phyloP scores from a whole-genome alignment of 139 green algal species.

The Gonium pectorale region DNA sequence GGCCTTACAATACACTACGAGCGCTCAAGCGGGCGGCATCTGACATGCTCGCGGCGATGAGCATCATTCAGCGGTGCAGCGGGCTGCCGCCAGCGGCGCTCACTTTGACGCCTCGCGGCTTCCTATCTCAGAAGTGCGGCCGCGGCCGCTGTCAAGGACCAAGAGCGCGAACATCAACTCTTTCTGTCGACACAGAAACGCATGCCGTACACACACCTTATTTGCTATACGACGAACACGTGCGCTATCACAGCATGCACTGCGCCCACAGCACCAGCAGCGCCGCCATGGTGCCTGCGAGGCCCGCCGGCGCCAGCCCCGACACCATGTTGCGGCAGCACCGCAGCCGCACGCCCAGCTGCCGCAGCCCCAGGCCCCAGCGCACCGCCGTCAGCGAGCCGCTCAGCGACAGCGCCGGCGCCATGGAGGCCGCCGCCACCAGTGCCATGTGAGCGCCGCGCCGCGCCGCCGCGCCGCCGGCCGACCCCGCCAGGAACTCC shows the following conservation, averaged over 20 bases:
- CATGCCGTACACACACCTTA: no score
- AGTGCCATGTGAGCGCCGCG: conserved; percentile 1
- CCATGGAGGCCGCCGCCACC: not conserved
- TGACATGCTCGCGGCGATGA: no score
- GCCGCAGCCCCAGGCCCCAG: conserved; percentile 24
- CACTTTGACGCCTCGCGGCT: no score
- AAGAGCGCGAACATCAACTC: no score
- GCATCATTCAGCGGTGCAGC: no score
- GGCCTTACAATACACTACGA: no score
- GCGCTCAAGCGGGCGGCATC: no score
- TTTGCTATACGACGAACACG: no score
- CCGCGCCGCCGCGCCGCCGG: not conserved
- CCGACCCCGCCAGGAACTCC: not conserved
- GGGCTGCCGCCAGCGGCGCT: no score
- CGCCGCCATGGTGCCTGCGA: not conserved
- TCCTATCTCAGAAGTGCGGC: no score
- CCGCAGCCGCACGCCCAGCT: conserved; percentile 6
- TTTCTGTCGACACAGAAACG: no score
- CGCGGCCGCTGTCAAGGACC: no score
- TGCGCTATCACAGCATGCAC: not conserved
- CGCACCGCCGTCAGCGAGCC: conserved; percentile 16
- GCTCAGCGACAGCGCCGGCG: conserved; percentile 22
- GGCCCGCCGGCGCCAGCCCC: conserved; percentile 19
- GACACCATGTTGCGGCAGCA: conserved; percentile 23
- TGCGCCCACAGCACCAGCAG: conserved; percentile 30